Conservation (phyloP, 2,329 filamentous ascomycete species). For the Plectosphaerella plurivora region DNA sequence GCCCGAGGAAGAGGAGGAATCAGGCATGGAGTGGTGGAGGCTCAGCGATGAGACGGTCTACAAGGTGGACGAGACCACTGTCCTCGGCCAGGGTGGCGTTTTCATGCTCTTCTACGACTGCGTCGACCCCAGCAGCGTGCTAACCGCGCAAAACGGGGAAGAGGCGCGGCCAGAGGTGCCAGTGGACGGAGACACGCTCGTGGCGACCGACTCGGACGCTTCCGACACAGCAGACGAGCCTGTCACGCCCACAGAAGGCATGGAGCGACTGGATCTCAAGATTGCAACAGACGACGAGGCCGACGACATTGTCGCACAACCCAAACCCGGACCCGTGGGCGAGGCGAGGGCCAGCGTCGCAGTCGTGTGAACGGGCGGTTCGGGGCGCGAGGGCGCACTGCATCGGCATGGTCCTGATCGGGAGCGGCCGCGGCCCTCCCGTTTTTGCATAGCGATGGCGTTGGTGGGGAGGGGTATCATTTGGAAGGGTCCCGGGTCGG, state of each 20-base stretch:
- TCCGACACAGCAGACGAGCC: not conserved
- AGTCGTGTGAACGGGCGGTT: no score
- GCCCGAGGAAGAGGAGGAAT: constrained; percentile 15
- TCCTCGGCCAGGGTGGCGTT: constrained; percentile 73
- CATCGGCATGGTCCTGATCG: no score
- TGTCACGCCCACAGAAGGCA: not conserved
- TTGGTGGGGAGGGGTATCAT: no score
- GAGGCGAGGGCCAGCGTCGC: no score
- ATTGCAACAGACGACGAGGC: no score
- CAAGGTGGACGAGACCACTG: constrained; percentile 66
- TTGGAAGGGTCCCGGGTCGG: no score
- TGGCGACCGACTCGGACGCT: not conserved
- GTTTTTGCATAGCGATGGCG: no score
- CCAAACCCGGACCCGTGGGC: no score
- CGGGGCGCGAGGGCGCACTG: no score
- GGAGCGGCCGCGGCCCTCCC: no score
- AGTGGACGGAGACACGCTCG: not conserved
- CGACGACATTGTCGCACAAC: no score
- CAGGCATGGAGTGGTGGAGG: constrained; percentile 71
- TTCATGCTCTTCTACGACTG: constrained; percentile 98
- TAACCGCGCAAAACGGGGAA: constrained; percentile 21
- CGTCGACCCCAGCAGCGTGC: constrained; percentile 49
- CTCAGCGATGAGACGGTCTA: constrained; percentile 86
- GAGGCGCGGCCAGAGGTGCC: not conserved
- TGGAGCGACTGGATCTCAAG: no score